Conservation (phyloP, 768 basidiomycete species). For the Boletus bicolor region DNA sequence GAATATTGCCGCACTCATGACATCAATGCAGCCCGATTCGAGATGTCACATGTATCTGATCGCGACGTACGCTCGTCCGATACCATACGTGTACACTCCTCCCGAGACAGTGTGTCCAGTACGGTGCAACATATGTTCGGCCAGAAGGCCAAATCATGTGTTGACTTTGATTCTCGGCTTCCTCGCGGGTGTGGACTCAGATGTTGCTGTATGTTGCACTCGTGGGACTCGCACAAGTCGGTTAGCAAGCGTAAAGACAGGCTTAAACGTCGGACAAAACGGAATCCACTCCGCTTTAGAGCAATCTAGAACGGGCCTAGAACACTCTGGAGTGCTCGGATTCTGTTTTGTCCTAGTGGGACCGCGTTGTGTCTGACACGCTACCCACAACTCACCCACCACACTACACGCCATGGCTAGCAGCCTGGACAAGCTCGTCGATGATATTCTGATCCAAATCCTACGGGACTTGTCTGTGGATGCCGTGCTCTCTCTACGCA, state of each 20-base stretch:
- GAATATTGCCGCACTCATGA: background rate
- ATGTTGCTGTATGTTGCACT: background rate
- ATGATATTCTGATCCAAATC: conserved; percentile 26
- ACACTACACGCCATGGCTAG: background rate
- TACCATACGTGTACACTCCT: background rate
- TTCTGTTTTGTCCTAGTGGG: too few species aligned
- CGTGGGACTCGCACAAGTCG: background rate
- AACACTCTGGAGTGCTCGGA: too few species aligned
- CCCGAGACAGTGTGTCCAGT: background rate
- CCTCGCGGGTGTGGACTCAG: background rate
- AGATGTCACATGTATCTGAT: background rate
- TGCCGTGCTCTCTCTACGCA: conserved; percentile 21
- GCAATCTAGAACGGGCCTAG: too few species aligned
- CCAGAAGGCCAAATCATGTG: background rate
- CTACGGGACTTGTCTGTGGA: conserved; percentile 13
- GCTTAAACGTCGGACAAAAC: too few species aligned
- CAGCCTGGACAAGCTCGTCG: conserved; percentile 24
- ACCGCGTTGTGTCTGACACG: background rate
- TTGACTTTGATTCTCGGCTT: background rate
- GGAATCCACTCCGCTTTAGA: too few species aligned
- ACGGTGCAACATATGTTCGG: background rate
- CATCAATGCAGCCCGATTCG: conserved; percentile 3
- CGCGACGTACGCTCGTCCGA: background rate
- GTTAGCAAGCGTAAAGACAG: too few species aligned
- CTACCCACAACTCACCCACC: background rate